Evolutionary conservation across 2,329 filamentous ascomycete species (phyloP).

Genomic region (Aureobasidium sp.): DNA sequence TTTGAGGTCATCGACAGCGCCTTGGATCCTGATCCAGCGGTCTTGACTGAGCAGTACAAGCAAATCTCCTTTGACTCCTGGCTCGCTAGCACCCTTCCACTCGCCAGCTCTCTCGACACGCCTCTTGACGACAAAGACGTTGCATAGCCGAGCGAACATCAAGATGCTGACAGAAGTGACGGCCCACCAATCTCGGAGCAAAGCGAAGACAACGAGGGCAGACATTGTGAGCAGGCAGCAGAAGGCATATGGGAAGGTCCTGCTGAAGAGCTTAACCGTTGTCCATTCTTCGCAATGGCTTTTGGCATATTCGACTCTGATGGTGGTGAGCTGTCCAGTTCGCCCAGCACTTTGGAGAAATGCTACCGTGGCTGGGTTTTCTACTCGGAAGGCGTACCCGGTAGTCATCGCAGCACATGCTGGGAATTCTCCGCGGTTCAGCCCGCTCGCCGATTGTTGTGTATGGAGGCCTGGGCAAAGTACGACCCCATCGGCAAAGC

Average conservation of each 20-base stretch:
- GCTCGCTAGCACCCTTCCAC: constrained; percentile 35
- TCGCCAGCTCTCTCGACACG: constrained; percentile 31
- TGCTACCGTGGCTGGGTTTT: constrained; percentile 48
- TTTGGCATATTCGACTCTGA: constrained; percentile 19
- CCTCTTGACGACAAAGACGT: constrained; percentile 51
- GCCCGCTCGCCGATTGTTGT: constrained; percentile 50
- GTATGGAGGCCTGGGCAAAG: constrained; percentile 56
- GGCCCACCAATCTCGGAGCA: constrained; percentile 36
- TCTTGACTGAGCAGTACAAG: constrained; percentile 48
- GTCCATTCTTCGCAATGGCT: neutral
- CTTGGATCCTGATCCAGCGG: constrained; percentile 47
- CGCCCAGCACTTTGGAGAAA: constrained; percentile 37
- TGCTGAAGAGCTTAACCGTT: neutral
- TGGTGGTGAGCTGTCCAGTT: constrained; percentile 26
- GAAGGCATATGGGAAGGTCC: constrained; percentile 11
- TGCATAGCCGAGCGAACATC: constrained; percentile 49
- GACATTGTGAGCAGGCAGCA: constrained; percentile 17
- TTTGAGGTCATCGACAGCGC: constrained; percentile 50
- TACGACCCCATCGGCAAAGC: constrained; percentile 50
- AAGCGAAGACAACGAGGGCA: constrained; percentile 11
- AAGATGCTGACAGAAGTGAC: constrained; percentile 43
- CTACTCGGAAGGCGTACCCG: constrained; percentile 39
- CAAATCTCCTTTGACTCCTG: constrained; percentile 40
- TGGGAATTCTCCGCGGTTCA: constrained; percentile 39
- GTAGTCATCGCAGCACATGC: constrained; percentile 38